Base-by-base conservation (phyloP, 306 rosid species). In the Phaseolus lunatus region DNA sequence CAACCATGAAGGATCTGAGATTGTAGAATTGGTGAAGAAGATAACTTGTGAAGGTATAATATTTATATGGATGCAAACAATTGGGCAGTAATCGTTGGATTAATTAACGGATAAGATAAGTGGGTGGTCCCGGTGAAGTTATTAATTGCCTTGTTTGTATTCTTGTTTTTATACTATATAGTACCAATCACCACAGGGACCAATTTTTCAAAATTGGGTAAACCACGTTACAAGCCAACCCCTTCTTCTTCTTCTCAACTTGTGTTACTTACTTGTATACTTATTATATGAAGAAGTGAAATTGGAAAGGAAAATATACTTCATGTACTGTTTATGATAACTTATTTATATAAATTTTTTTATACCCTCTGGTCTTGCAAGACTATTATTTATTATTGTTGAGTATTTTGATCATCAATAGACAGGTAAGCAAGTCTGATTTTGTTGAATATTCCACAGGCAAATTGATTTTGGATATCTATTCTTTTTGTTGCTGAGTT, bases 381-480 rank as follows among this genome's bases (percentile, higher is more conserved):
- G 27, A 59, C 14, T 44, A 27, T 52, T 64, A 10, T 64, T 15
- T 41, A 20, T 56, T 31, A 58, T 58, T 53, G 31, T 72, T 26
- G 67, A 56, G 54, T 44, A 48, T 15, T 27, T 26, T 62, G 41
- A 75, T 45, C 52, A 72, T 37, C 43, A 39, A 47, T 27, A 71
- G 31, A 78, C 90, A 69, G 88, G 83, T 70, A 86, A 84, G 88
- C 86, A 77, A 88, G 33, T 79, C 41, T 64, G 82, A 80, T 79
- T 82, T 57, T 31, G 70, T 83, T 44, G 1, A 80, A 45, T 84
- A 81, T 56, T 87, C 37, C 73, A 83, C 61, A 50, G 56, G 72
- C 82, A 79, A 59, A 5, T 81, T 66, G 86, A 76, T 79, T 76
- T 59, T 80, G 54, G 86, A 81, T 86, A 73, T 79, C 43, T 76